Evolutionary conservation across 2,329 filamentous ascomycete genomes (phyloP), one percentile per base, ranked within the genome.

Genomic region (Neoascochyta sp.): DNA sequence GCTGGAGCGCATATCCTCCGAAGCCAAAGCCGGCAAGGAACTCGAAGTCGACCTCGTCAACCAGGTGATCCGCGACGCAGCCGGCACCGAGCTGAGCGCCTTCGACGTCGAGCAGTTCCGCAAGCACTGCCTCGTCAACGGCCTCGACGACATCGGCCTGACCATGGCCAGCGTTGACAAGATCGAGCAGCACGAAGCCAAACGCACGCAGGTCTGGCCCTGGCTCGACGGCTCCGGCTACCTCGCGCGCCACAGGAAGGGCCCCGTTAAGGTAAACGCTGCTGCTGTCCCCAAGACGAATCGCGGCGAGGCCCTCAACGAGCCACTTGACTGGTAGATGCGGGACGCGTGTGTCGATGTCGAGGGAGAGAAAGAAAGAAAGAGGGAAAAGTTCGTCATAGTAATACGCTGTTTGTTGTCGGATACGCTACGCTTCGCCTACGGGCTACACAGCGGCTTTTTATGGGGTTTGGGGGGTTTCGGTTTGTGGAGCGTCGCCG

Each of bases 81-180:
- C 75, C 11, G 90, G 90, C 44, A 80, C 79, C 41, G 76, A 78
- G 47, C 75, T 96, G 30, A 82, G 82, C 56, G 65, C 67, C 22
- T 96, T 96, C 56, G 83, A 95, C 1, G 85, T 95, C 5, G 90
- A 96, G 60, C 79, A 84, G 66, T 96, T 96, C 73, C 74, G 88
- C 60, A 94, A 93, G 69, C 87, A 96, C 68, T 96, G 90, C 65
- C 69, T 96, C 28, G 65, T 94, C 53, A 94, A 96, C 58, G 90
- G 90, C 0, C 78, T 96, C 7, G 90, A 96, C 60, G 92, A 96
- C 52, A 96, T 96, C 54, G 90, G 90, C 19, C 69, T 96, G 43
- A 96, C 90, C 5, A 86, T 95, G 74, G 86, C 93, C 68, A 77
- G 86, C 67, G 88, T 92, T 44, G 83, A 88, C 41, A 88, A 94